Evolutionary conservation across 2,329 filamentous ascomycete species (phyloP), one percentile per base, ranked within the genome.

Genomic region (Thelonectria discophora): DNA sequence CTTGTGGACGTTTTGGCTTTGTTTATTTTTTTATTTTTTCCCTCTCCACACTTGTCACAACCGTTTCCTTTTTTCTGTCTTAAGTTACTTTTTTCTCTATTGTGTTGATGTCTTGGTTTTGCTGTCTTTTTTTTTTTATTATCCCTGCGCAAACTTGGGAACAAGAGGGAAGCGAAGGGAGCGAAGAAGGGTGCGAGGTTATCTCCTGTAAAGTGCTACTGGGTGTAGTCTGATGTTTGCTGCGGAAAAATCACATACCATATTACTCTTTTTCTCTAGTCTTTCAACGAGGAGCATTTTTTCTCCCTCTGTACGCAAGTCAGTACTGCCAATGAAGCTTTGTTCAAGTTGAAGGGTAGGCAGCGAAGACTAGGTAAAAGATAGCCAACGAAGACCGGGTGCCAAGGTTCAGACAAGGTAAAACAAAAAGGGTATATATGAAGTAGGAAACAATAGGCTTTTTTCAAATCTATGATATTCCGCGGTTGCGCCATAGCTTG

Each of bases 241-340:
- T 64, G 67, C 66, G 64, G 72, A n/a, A 72, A 69, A 72, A 70
- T 71, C 65, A 72, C 68, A 73, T 73, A 72, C 67, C 68, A 69
- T 64, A 56, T 54, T 55, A 62, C 56, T 63, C 60, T 62, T 53
- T 62, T 60, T 55, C 59, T 61, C 52, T 69, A 52, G 30, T 60
- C n/a, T 45, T 32, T 55, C 52, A 53, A 61, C 61, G 63, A 67
- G 53, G 55, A 45, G 55, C 18, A 54, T 43, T 39, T 55, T 49
- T 58, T 37, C 43, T 54, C 13, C 47, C 51, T 60, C 54, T 24
- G 24, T 24, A 24, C 4, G 24, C 7, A n/a, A 24, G 24, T 24
- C 24, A 7, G 24, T 24, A 24, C 24, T 24, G 7, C 24, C 24
- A 24, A 24, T 24, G 24, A 24, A 7, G 4, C 4, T 24, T 24